Percentiles rank a stretch among this genome's conserved stretches.
These are phyloP conservation scores for Poa pratensis DNA, from an alignment of 176 grass and related monocot species.

Conservation along the genomic window DNA sequence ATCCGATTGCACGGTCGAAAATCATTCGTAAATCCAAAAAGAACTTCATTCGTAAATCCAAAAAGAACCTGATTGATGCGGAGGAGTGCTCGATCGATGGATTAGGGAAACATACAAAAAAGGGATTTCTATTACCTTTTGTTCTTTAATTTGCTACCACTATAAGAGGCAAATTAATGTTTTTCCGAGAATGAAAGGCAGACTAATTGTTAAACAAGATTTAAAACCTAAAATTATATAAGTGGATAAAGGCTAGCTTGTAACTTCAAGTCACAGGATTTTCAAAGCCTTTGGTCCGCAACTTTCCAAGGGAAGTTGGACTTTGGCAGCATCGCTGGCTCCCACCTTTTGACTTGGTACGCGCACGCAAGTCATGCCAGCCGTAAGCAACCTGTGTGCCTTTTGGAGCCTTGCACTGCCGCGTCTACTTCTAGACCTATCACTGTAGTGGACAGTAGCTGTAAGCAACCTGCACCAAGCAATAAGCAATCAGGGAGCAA, in stretches of 20 bases:
- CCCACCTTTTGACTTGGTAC: constrained; percentile 53
- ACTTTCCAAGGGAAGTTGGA: constrained; percentile 56
- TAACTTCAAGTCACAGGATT: constrained; percentile 33
- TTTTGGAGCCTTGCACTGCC: constrained; percentile 46
- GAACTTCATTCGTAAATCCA: background rate
- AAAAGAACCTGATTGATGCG: background rate
- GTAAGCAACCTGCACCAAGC: background rate
- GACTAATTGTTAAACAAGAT: background rate
- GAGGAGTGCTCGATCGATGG: background rate
- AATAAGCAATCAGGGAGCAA: background rate
- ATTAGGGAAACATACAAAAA: background rate
- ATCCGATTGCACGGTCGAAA: background rate
- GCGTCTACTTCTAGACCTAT: background rate
- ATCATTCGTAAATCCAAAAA: background rate
- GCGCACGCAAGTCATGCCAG: constrained; percentile 41
- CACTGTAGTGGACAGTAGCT: background rate
- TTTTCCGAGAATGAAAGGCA: no score
- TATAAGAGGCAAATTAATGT: background rate
- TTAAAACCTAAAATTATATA: background rate
- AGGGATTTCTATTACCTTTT: background rate
- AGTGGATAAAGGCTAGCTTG: constrained; percentile 15
- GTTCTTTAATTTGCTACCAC: background rate
- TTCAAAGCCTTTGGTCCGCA: constrained; percentile 34
- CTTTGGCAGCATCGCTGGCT: constrained; percentile 38
- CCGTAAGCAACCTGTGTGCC: constrained; percentile 42